Conservation (phyloP, 345 rosid genomes). For the Rhodamnia rubescens region DNA sequence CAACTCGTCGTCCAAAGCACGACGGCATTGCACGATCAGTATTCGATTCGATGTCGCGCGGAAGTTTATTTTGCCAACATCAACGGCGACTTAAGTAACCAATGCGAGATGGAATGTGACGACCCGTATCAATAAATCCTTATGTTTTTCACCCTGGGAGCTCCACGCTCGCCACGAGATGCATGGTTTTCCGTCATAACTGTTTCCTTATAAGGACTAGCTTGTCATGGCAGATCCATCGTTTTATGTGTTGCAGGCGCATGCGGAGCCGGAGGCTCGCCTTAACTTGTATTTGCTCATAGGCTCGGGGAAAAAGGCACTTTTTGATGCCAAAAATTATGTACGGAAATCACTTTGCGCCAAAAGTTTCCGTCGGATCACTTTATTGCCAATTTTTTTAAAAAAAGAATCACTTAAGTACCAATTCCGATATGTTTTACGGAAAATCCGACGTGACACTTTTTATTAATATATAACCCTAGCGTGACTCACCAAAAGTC, state of each 20-base stretch:
- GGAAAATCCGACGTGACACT: too few species aligned
- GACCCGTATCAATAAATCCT: background rate
- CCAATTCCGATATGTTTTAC: too few species aligned
- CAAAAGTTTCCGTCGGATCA: too few species aligned
- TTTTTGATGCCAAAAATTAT: too few species aligned
- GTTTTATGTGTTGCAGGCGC: background rate
- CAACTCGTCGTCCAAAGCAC: background rate
- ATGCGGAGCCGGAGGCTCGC: background rate
- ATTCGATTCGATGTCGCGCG: background rate
- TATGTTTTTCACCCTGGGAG: background rate
- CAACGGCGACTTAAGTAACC: background rate
- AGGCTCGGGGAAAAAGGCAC: too few species aligned
- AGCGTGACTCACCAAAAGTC: too few species aligned
- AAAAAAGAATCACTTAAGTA: too few species aligned
- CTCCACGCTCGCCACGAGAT: background rate
- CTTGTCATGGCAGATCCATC: background rate
- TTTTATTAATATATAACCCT: too few species aligned
- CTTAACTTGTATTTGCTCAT: background rate
- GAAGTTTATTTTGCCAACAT: background rate
- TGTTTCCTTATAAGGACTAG: background rate
- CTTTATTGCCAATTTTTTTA: too few species aligned
- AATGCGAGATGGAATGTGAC: background rate
- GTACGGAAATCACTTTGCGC: too few species aligned
- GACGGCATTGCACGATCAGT: background rate
- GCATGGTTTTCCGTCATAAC: background rate